Base-by-base conservation (phyloP, 139 green algal species). In the Chlamydomonas urium region DNA sequence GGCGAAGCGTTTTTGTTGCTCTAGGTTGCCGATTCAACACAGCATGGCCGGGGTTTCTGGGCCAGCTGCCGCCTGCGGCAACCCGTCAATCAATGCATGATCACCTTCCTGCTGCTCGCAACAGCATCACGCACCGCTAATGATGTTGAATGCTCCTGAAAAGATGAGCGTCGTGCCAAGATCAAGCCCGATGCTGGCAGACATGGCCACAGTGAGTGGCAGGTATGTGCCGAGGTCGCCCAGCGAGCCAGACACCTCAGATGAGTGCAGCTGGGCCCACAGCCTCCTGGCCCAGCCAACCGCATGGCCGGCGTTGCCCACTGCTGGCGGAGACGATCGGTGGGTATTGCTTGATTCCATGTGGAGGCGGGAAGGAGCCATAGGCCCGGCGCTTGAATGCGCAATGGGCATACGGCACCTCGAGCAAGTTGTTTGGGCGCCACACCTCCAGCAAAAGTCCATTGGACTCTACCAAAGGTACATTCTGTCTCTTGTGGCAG, bases 181-280 rank as follows among this genome's bases (percentile, higher is more conserved):
- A 75, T 94, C 88, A 14, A 67, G 33, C 5, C 60, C 60, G 10
- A 42, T 24, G 5, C 42, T 14, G 21, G 5, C 42, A 26, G 32
- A 14, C 33, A 67, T 8, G 4, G 21, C 60, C 14, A 67, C 33
- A 26, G 33, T 45, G 21, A 93, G 69, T 2, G 88, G 88, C 31
- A 95, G 47, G 62, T 93, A 93, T 23, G 89, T 93, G 14, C 90
- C 90, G 1, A 95, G 65, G 78, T 95, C 88, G 29, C 60, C 60
- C 33, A 67, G 60, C 14, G 60, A 42, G 6, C 60, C 60, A 67
- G 60, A 67, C 32, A 67, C 60, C 33, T 67, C 60, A 33, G 60
- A 14, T 10, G 29, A 26, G 10, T 14, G 38, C 26, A 67, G 17
- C 14, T 26, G 31, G n/a, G 32, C n/a, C 60, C 60, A 67, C 10